Evolutionary conservation across 371 early-diverging fungal genomes (phyloP), one percentile per base, ranked within the genome.

Genomic region (Apophysomyces ossiformis): DNA sequence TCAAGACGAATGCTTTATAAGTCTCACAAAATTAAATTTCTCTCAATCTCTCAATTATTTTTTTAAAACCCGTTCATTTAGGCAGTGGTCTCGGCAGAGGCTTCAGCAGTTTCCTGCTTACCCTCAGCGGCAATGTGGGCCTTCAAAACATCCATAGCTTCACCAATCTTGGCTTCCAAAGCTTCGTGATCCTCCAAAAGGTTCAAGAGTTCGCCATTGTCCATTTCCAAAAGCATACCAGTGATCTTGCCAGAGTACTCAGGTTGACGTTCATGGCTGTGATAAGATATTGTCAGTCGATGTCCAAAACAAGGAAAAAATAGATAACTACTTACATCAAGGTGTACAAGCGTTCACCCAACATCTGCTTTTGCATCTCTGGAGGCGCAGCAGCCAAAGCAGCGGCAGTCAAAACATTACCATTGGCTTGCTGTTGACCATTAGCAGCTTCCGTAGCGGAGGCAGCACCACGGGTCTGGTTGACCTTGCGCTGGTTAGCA

Each of bases 151-250:
- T 85, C 83, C 64, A 95, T 78, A 54, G 99, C 99, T 86, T 97
- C 98, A 35, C 78, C 72, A 67, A 97, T 88, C 87, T 95, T 78
- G 57, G 69, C 72, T 58, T 74, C 66, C 58, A 90, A 81, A 21
- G 85, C 85, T 11, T 70, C 79, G 63, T 81, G 70, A 69, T 85
- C 81, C 74, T 94, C 92, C 60, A 95, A 70, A 67, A 96, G 71
- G 70, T 88, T 85, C 67, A 95, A 77, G 38, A 95, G 79, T 73
- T 96, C 95, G 60, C 82, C 74, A 71, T 92, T 91, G 73, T 94
- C 93, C 95, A 95, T 95, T 79, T 96, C 96, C 63, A 96, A 82
- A 58, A 96, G 84, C 95, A 96, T 96, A 66, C 96, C 96, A 37
- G 96, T 96, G 72, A 96, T 91, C 88, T 96, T 96, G 69, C 93